Conservation (phyloP, 2,329 filamentous ascomycete species). For the Passalora sequoiae region DNA sequence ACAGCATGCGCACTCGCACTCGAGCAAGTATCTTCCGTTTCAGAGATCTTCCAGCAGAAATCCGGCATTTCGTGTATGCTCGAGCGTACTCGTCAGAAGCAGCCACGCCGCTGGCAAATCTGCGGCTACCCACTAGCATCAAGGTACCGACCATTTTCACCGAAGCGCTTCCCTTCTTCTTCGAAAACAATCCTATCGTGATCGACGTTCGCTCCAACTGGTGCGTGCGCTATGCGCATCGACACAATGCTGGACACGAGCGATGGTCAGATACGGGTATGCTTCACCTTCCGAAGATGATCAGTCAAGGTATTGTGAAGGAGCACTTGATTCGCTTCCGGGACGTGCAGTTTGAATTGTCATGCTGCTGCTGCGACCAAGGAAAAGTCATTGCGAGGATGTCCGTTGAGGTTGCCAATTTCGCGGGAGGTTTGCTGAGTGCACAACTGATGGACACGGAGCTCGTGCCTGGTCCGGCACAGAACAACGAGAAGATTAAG, state of each 20-base stretch:
- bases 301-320: background rate
- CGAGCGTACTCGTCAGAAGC: slow-evolving; percentile 1
- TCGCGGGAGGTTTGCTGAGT: background rate
- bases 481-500: background rate
- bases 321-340: slow-evolving; percentile 5
- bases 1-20: slow-evolving; percentile 9
- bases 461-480: background rate
- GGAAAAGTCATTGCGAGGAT: background rate
- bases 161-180: slow-evolving; percentile 9
- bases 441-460: slow-evolving; percentile 2
- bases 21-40: slow-evolving; percentile 8
- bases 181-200: slow-evolving; percentile 9
- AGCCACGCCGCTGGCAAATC: background rate
- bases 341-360: slow-evolving; percentile 1
- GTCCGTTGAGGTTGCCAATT: background rate
- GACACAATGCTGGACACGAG: slow-evolving; percentile 3
- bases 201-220: slow-evolving; percentile 3
- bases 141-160: slow-evolving; percentile 6
- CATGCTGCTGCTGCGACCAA: slow-evolving; percentile 8
- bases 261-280: slow-evolving; percentile 3
- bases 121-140: slow-evolving; percentile 4
- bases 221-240: slow-evolving; percentile 5
- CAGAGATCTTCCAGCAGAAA: slow-evolving; percentile 7
- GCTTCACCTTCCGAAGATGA: slow-evolving; percentile 1
- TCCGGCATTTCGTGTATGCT: slow-evolving; percentile 13